Evolutionary conservation across 1,139 yeast genomes (phyloP).

Genomic region (Sugiyamaella xylanicola): DNA sequence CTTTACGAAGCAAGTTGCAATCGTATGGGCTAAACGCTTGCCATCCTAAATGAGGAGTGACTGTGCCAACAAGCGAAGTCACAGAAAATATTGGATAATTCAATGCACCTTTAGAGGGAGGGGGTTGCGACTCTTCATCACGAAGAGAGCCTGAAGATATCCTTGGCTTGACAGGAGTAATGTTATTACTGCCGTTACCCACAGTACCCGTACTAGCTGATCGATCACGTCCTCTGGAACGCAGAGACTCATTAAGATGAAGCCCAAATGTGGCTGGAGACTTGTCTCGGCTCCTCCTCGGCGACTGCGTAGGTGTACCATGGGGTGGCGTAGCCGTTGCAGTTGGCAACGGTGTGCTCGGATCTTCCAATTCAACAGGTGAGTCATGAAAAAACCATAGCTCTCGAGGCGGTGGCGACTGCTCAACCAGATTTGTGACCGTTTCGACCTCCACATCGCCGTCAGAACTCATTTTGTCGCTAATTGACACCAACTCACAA

Average conservation of each 20-base stretch:
- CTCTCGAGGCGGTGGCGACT: slow-evolving; percentile 21
- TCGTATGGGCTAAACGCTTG: slow-evolving; percentile 45
- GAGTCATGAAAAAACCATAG: slow-evolving; percentile 46
- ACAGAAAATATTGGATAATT: slow-evolving; percentile 27
- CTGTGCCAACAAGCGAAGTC: slow-evolving; percentile 34
- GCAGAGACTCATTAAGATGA: slow-evolving; percentile 1
- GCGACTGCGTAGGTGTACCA: neutral
- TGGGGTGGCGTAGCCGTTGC: slow-evolving; percentile 18
- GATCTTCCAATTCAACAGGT: slow-evolving; percentile 44
- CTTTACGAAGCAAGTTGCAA: neutral
- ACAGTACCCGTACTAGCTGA: neutral
- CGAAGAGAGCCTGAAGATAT: neutral
- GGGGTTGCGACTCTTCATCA: neutral
- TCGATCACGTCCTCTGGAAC: slow-evolving; percentile 2
- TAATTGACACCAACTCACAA: neutral
- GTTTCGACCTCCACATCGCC: neutral
- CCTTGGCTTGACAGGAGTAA: neutral
- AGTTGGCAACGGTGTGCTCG: slow-evolving; percentile 41
- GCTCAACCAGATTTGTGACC: neutral
- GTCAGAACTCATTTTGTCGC: neutral
- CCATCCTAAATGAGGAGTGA: slow-evolving; percentile 41
- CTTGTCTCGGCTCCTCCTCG: neutral
- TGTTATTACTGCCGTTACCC: neutral
- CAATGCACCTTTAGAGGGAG: neutral
- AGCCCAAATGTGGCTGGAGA: neutral